Conservation (phyloP, 495 filamentous ascomycete genomes). For the Achaetomiella virescens region DNA sequence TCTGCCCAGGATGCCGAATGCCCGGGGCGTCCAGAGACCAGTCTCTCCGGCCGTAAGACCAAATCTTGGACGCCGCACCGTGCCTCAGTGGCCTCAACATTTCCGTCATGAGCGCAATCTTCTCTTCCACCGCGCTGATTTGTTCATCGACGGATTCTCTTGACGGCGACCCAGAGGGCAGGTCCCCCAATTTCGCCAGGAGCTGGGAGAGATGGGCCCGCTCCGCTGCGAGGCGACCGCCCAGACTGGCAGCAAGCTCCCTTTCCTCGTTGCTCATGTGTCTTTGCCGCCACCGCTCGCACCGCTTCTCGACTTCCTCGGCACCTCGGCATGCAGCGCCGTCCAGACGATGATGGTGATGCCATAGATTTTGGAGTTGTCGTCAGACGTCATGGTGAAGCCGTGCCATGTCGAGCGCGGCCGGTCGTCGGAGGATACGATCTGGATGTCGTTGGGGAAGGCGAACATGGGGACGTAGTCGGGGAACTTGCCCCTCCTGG, state of each 20-base stretch:
- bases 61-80: conserved; percentile 89
- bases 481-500: conserved; percentile 80
- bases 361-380: conserved; percentile 86
- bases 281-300: conserved; percentile 86
- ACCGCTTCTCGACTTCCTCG: conserved; percentile 81
- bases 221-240: conserved; percentile 82
- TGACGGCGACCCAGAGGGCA: conserved; percentile 70
- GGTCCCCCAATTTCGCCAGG: conserved; percentile 71
- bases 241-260: conserved; percentile 87
- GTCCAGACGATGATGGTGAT: conserved; percentile 92
- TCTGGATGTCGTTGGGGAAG: conserved; percentile 95
- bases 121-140: conserved; percentile 94
- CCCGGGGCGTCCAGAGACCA: conserved; percentile 91
- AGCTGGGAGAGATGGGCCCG: conserved; percentile 84
- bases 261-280: conserved; percentile 97
- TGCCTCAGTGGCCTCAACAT: conserved; percentile 87
- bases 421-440: conserved; percentile 89
- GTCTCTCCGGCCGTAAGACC: conserved; percentile 93
- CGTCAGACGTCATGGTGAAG: conserved; percentile 92
- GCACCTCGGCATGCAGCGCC: conserved; percentile 72
- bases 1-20: conserved; percentile 87
- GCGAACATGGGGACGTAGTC: conserved; percentile 99
- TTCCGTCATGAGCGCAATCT: conserved; percentile 94
- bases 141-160: conserved; percentile 85
- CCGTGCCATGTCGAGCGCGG: conserved; percentile 96